These are phyloP conservation scores for Aspergillus sp. DNA, from an alignment of 2,329 filamentous ascomycete genomes.

Conservation along the genomic window DNA sequence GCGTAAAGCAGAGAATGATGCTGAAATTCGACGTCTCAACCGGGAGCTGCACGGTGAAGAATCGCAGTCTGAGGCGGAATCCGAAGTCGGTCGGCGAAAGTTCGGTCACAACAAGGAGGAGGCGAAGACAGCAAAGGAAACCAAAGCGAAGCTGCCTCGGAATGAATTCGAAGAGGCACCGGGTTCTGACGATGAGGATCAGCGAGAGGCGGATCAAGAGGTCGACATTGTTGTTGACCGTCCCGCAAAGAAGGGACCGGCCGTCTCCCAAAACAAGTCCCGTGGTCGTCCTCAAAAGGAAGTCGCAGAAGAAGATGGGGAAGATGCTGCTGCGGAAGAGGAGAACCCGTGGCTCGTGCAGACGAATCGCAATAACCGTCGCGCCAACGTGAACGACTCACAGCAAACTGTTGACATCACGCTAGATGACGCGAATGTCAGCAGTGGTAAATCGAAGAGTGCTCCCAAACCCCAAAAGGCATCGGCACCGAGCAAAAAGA, in stretches of 20 bases:
- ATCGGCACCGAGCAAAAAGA: conserved; percentile 14
- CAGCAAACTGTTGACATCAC: conserved; percentile 37
- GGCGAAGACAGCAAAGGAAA: conserved; percentile 30
- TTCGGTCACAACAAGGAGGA: conserved; percentile 38
- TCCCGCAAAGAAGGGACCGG: conserved; percentile 20
- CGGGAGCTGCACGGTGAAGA: conserved; percentile 68
- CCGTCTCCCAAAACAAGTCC: conserved; percentile 22
- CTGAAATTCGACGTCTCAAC: conserved; percentile 68
- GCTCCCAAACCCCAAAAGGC: conserved; percentile 25
- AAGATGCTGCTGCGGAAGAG: conserved; percentile 25
- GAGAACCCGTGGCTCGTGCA: conserved; percentile 43
- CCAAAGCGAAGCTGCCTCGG: conserved; percentile 33
- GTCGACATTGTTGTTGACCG: conserved; percentile 39
- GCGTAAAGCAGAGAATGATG: conserved; percentile 77
- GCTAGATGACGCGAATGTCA: conserved; percentile 26
- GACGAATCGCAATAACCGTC: conserved; percentile 37
- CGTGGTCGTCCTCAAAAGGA: conserved; percentile 16
- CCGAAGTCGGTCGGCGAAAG: conserved; percentile 64
- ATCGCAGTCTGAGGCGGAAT: conserved; percentile 54
- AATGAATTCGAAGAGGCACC: conserved; percentile 65
- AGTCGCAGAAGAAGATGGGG: conserved; percentile 15
- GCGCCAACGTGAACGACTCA: conserved; percentile 26
- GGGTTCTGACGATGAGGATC: conserved; percentile 51
- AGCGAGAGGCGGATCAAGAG: conserved; percentile 29
- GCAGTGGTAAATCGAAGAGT: conserved; percentile 17